Base-by-base conservation (phyloP, 176 grass and related monocot genomes). In the Alopecurus myosuroides region DNA sequence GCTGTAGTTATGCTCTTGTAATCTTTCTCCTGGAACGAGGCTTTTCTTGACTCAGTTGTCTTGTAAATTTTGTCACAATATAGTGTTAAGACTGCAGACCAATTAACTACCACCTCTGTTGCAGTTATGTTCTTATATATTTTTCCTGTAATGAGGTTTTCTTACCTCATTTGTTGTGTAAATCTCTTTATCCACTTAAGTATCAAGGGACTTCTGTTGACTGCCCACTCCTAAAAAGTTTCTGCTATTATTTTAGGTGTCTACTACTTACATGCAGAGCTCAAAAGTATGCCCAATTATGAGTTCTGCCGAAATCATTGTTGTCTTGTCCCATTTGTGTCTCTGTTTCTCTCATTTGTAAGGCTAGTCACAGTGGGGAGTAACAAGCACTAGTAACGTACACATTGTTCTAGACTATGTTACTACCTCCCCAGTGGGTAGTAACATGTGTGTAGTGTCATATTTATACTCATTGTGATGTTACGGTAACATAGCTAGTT, bases 171-270 rank as follows among this genome's bases (percentile, higher is more conserved):
- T 25, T 57, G 22, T 70, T 70, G 67, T 14, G 67, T 12, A 70
- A 57, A 14, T 70, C 67, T 63, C 11, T 79, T 63, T 79, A 42
- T 78, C 39, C 65, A 37, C 28, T 74, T 66, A 46, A 82, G 72
- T 78, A 28, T n/a, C 30, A 52, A 50, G 18, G 4, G 5, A 45
- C 25, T 45, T 11, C 12, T 79, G 50, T 5, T 57, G 10, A 22
- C 10, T 6, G 33, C n/a, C 19, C 57, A 23, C 10, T 66, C 57
- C 39, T 11, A 8, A 33, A 69, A 55, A 1, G 17, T 55, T 63
- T 42, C 31, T 15, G 41, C 9, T 49, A 35, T 57, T 73, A 25
- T 29, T 58, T 45, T 56, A 6, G 52, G 39, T 28, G 53, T 63
- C 29, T n/a, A 42, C 23, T 67, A 39, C 14, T 57, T 70, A 41